Evolutionary conservation across 2,329 filamentous ascomycete genomes (phyloP), one percentile per base, ranked within the genome.

Genomic region (Cylindrodendrum hubeiense): DNA sequence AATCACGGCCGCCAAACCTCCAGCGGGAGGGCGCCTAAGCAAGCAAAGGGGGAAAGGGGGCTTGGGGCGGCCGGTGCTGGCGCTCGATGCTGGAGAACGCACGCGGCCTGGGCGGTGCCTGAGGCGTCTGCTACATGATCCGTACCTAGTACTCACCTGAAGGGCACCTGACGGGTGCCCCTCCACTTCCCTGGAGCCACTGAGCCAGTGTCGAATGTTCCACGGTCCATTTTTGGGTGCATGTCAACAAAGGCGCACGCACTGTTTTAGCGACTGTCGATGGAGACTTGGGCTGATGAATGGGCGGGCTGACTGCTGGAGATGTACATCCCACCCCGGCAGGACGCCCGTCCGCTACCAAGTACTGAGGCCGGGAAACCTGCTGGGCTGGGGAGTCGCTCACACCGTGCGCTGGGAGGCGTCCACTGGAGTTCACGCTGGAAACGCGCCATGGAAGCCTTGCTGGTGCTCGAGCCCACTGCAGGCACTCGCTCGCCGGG

Each of bases 31-130:
- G 71, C 71, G 69, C 61, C 68, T 71, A 68, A 68, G 70, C 64
- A 60, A 63, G 70, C 55, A 65, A 64, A 47, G 67, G 47, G 49
- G 43, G 60, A 28, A 72, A 72, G 71, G 71, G 71, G 71, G 71
- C 47, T 72, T 63, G 43, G 49, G 68, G 65, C 71, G 63, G 15
- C 70, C 71, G 71, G 64, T 55, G 71, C 66, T 71, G 70, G 51
- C 34, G 51, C 51, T 50, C 67, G 63, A 69, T 63, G 62, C 58
- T 50, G 56, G 57, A 51, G 55, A 67, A 63, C 39, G 71, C 67
- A 68, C 63, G 67, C 63, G 68, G 65, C 58, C 66, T 51, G 34
- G 37, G 57, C 47, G 52, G 68, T 73, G 71, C 71, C 71, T 73
- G 69, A 73, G 71, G 62, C 58, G 12, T n/a, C 34, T 34, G 26